These are phyloP conservation scores for Aspergillus pseudonomiae DNA, from an alignment of 2,329 filamentous ascomycete genomes.

Conservation along the genomic window DNA sequence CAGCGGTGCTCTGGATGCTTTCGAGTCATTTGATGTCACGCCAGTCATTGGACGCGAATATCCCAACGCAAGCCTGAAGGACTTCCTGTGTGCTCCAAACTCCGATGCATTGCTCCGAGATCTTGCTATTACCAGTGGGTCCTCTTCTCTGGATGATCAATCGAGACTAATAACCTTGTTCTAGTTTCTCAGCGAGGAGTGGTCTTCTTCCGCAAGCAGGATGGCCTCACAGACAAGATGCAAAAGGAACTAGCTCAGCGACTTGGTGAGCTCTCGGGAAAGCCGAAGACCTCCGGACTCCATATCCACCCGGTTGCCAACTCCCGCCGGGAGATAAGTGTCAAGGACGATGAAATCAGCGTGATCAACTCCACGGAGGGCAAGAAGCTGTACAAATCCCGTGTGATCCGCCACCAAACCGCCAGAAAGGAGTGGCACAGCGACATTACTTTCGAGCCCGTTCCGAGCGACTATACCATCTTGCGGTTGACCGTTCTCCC, in stretches of 20 bases:
- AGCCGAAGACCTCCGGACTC: constrained; percentile 49
- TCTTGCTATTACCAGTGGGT: constrained; percentile 37
- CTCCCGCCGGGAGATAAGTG: constrained; percentile 51
- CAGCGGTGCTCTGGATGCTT: constrained; percentile 46
- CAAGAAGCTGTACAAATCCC: constrained; percentile 44
- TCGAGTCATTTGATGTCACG: constrained; percentile 53
- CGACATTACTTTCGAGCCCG: constrained; percentile 53
- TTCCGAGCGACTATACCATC: constrained; percentile 54
- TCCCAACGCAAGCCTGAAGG: constrained; percentile 46
- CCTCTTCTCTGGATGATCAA: background rate
- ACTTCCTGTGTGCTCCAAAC: constrained; percentile 49
- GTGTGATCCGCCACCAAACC: constrained; percentile 31
- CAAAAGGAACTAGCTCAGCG: constrained; percentile 57
- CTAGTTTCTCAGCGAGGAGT: constrained; percentile 57
- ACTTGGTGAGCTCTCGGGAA: constrained; percentile 51
- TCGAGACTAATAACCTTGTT: too few relatives aligned
- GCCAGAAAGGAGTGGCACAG: constrained; percentile 50
- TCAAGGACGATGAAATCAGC: constrained; percentile 53
- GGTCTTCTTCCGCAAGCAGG: constrained; percentile 58
- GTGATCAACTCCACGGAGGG: constrained; percentile 50
- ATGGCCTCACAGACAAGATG: constrained; percentile 51
- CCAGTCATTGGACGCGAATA: constrained; percentile 57
- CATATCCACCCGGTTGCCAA: constrained; percentile 55
- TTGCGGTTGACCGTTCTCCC: constrained; percentile 49
- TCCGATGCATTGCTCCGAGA: constrained; percentile 40